Evolutionary conservation across 129 eudicot genomes (phyloP).

Genomic region (Arctium lappa): DNA sequence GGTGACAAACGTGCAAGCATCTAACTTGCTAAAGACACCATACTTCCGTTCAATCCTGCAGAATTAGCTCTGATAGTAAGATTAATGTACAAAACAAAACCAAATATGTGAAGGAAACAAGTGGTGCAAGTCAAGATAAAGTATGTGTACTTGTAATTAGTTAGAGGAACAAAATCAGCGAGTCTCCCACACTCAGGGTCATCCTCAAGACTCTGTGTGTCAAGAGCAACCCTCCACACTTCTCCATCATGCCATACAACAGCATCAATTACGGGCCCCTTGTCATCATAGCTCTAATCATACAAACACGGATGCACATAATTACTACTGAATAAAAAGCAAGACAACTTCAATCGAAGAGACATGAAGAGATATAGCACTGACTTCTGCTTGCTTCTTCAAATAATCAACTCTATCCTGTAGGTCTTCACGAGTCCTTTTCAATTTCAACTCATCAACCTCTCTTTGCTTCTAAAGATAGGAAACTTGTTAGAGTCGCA

Average conservation of each 20-base stretch:
- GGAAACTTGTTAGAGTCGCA: constrained; percentile 3
- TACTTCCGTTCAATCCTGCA: constrained; percentile 80
- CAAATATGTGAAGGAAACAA: constrained; percentile 14
- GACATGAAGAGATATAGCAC: constrained; percentile 12
- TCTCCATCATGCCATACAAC: constrained; percentile 99
- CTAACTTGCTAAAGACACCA: constrained; percentile 91
- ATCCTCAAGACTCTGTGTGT: constrained; percentile 91
- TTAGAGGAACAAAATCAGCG: constrained; percentile 76
- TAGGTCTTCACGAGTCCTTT: constrained; percentile 73
- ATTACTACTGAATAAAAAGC: background rate
- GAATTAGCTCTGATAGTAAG: constrained; percentile 1
- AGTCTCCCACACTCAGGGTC: constrained; percentile 75
- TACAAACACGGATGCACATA: constrained; percentile 9
- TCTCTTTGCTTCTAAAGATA: constrained; percentile 55
- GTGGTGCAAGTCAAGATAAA: background rate
- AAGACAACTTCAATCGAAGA: constrained; percentile 13
- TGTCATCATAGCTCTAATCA: constrained; percentile 83
- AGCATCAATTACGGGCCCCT: constrained; percentile 94
- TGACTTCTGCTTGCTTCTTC: constrained; percentile 83
- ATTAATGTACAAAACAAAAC: background rate
- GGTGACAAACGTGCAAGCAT: constrained; percentile 82
- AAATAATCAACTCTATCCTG: constrained; percentile 83
- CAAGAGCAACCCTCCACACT: constrained; percentile 94
- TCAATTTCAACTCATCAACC: constrained; percentile 56
- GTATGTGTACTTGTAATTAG: constrained; percentile 69